Evolutionary conservation across 352 stramenopile genomes (phyloP), one percentile per base, ranked within the genome.

Genomic region (Globisporangium abappressorium): DNA sequence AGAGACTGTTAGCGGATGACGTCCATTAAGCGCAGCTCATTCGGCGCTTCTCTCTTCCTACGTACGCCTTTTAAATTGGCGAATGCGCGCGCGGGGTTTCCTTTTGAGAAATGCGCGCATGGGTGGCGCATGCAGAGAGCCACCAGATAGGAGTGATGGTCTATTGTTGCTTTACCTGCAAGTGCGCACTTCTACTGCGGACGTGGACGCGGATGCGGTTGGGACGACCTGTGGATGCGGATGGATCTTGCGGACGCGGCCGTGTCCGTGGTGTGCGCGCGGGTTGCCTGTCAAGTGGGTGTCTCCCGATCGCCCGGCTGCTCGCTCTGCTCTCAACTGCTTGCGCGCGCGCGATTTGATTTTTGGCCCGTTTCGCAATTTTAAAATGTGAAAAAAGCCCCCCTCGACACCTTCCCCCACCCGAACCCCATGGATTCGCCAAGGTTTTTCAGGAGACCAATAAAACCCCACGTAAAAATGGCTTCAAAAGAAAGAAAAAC

Each of bases 351-450:
- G 57, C 34, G 11, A 15, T 41, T n/a, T 47, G 18, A 20, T 7
- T 20, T 51, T 22, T 6, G 18, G 15, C 43, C 18, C 46, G 46
- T 56, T 62, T 62, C 33, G 51, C 18, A 62, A 46, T 60, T 62
- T 62, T 24, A 68, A 67, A 68, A 43, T 36, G 33, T 30, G 12
- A 53, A 49, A 47, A 54, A 7, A 3, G 12, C 51, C 62, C 33
- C 62, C 62, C 62, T 30, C 28, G 28, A 30, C 28, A 30, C 28
- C 28, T n/a, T 55, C 49, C 62, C 62, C 51, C 62, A 68, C 49
- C 62, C 54, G 24, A 62, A 54, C 62, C 62, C 61, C 53, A 58
- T 7, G 20, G 22, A 12, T 20, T 3, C 3, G 2, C 1, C n/a
- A 1, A 59, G 61, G 61, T 66, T 66, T 66, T 66, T 66, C 3